Conservation (phyloP, 768 basidiomycete species). For the Hygrocybe punicea region DNA sequence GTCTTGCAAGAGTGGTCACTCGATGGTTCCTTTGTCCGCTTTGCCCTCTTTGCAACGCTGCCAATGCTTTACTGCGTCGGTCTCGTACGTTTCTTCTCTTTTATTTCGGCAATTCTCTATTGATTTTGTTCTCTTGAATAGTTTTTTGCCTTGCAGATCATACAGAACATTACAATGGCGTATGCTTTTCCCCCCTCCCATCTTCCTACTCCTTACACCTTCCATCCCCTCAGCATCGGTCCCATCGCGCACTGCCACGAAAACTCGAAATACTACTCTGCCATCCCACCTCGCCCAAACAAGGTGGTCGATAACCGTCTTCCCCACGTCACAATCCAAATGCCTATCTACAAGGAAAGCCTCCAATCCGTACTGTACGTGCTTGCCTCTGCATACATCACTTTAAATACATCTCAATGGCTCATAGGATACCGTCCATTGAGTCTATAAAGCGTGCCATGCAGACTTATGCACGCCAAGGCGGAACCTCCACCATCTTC, state of each 20-base stretch:
- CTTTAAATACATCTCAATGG: background rate
- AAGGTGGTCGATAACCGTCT: constrained; percentile 51
- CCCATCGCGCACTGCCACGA: constrained; percentile 76
- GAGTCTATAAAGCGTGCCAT: constrained; percentile 75
- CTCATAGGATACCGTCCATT: constrained; percentile 61
- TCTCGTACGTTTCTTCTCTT: constrained; percentile 40
- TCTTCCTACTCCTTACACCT: constrained; percentile 7
- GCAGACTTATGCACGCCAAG: constrained; percentile 84
- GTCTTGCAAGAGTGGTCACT: constrained; percentile 64
- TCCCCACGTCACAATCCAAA: constrained; percentile 76
- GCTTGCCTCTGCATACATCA: background rate
- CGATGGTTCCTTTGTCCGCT: constrained; percentile 58
- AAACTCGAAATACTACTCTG: constrained; percentile 80
- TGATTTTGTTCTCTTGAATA: constrained; percentile 20
- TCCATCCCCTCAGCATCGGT: constrained; percentile 46
- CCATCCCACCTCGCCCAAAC: constrained; percentile 52
- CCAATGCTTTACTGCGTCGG: constrained; percentile 77
- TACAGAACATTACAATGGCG: constrained; percentile 67
- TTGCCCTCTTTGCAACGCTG: constrained; percentile 55
- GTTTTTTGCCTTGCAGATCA: constrained; percentile 76
- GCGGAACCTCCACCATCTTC: constrained; percentile 72
- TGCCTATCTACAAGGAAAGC: constrained; percentile 85
- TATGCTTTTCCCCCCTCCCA: constrained; percentile 29
- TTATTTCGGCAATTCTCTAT: constrained; percentile 23
- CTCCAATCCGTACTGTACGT: constrained; percentile 64